Evolutionary conservation across 2,329 filamentous ascomycete species (phyloP), one percentile per base, ranked within the genome.

Genomic region (Scytalidium sp.): DNA sequence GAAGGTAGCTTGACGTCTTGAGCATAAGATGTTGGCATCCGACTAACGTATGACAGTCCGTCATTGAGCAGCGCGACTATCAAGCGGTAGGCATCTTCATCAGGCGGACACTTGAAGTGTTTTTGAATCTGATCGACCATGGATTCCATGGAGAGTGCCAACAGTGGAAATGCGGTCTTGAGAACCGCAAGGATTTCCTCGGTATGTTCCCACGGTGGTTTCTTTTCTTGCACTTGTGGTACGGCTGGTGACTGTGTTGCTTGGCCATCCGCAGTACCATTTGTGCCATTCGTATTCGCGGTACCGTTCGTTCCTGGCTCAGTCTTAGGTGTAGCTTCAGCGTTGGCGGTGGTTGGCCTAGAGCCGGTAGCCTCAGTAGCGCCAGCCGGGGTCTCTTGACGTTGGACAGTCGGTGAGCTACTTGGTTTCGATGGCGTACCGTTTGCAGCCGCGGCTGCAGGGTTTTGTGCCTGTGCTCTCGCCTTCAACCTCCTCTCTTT

Each of bases 111-210:
- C 72, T 99, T 99, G 81, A 99, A 99, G 70, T 97, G 88, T 76
- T 97, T 97, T 68, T 94, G 88, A 51, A 99, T 96, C 70, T 97
- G 93, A 65, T 99, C 94, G 23, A 97, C 92, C 91, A 97, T 99
- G 0, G 93, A 96, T 73, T 99, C 94, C 94, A 99, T 97, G 0
- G 93, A 97, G 41, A 97, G 75, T 9, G 95, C 94, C 60, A 99
- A 80, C 17, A 99, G 79, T 20, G 94, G 94, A 76, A 97, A 99
- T 0, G 93, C 92, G 6, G 94, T 97, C 76, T 99, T 97, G 47
- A 99, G 83, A 23, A 91, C 88, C 27, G 91, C 88, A 79, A 96
- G 91, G 53, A 99, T 90, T 66, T 97, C 92, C 60, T 99, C 94
- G 0, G 91, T 93, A 60, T 95, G 86, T 65, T 99, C 94, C 94